Evolutionary conservation across 2,329 filamentous ascomycete species (phyloP).

Genomic region (Orbilia blumenaviensis): DNA sequence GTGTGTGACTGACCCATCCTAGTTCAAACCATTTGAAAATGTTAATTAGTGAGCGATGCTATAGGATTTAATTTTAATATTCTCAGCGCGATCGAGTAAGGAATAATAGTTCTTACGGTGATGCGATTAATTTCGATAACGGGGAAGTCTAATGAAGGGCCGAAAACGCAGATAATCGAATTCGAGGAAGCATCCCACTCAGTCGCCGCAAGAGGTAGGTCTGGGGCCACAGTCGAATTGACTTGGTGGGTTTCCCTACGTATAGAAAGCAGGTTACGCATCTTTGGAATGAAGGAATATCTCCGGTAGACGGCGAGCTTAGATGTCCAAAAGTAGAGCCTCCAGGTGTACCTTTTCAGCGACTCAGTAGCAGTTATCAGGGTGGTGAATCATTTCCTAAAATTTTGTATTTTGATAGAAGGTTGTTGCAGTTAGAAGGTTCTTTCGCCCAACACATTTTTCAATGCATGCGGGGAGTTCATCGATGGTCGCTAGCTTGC

Average conservation of each 20-base stretch:
- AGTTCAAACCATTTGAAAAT: no score
- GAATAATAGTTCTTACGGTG: slow-evolving; percentile 48
- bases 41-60: no score
- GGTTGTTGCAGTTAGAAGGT: slow-evolving; percentile 8
- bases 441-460: slow-evolving; percentile 7
- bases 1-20: slow-evolving; percentile 56
- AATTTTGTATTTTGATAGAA: not conserved
- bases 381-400: not conserved
- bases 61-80: slow-evolving; percentile 57
- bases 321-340: not conserved
- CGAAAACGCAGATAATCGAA: slow-evolving; percentile 82
- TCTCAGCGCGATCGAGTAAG: not conserved
- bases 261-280: slow-evolving; percentile 57
- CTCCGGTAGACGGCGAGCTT: not conserved
- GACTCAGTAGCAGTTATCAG: not conserved
- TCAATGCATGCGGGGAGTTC: not conserved
- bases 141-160: slow-evolving; percentile 75
- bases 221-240: slow-evolving; percentile 59
- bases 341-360: not conserved
- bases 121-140: slow-evolving; percentile 75
- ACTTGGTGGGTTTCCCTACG: slow-evolving; percentile 51
- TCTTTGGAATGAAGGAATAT: slow-evolving; percentile 25
- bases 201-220: slow-evolving; percentile 74
- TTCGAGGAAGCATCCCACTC: slow-evolving; percentile 86
- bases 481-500: not conserved